These are phyloP conservation scores for Sonneratia alba DNA, from an alignment of 345 rosid species.

Conservation along the genomic window DNA sequence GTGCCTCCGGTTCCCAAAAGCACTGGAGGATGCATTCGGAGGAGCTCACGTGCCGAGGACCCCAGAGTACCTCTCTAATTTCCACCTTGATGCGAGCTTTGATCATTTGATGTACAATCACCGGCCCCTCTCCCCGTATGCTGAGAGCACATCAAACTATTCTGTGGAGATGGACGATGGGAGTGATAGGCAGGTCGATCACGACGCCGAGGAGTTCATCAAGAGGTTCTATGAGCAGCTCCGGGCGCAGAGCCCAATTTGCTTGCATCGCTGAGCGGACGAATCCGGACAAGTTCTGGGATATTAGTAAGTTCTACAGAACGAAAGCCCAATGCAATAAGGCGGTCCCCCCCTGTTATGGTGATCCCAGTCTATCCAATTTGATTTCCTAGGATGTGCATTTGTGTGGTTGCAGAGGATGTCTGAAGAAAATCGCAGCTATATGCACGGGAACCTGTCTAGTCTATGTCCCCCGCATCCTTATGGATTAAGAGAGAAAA, in stretches of 20 bases:
- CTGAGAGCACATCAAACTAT: not conserved
- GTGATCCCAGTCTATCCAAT: not conserved
- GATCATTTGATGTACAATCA: not conserved
- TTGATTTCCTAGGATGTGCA: not conserved
- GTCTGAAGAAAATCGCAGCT: not conserved
- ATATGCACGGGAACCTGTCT: not conserved
- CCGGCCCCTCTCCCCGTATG: not conserved
- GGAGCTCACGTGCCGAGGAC: not conserved
- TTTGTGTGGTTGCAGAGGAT: not conserved
- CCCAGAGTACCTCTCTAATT: constrained; percentile 5
- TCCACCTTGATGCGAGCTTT: not conserved
- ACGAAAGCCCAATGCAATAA: not conserved
- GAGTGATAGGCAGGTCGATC: constrained; percentile 5
- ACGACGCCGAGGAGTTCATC: constrained; percentile 15
- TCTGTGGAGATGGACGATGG: constrained; percentile 7
- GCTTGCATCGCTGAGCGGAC: not conserved
- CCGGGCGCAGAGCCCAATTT: not conserved
- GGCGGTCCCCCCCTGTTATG: not conserved
- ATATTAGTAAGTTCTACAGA: not conserved
- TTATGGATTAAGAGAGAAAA: not conserved
- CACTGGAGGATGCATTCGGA: not conserved
- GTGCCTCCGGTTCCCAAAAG: constrained; percentile 1
- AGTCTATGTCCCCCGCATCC: not conserved
- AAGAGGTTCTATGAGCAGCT: constrained; percentile 7
- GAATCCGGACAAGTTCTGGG: not conserved